Evolutionary conservation across 2,329 filamentous ascomycete genomes (phyloP).

Genomic region (Sordariomycetes sp.): DNA sequence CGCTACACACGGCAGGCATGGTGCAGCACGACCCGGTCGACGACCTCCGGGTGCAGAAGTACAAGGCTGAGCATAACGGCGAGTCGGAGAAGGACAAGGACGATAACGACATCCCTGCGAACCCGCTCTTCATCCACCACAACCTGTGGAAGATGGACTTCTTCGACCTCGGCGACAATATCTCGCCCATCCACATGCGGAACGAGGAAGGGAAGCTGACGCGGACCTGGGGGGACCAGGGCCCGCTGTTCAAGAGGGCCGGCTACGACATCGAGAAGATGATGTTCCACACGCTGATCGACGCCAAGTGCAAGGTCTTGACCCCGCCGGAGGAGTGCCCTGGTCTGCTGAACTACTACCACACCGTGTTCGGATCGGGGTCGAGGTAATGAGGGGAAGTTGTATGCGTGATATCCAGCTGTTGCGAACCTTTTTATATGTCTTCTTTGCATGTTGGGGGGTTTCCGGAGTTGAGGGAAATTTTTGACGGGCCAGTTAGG

Average conservation of each 20-base stretch:
- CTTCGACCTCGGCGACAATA: constrained; percentile 11
- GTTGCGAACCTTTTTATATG: neutral
- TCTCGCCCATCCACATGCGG: constrained; percentile 9
- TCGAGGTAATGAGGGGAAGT: neutral
- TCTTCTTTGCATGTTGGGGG: neutral
- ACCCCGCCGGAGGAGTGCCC: constrained; percentile 12
- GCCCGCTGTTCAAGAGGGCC: constrained; percentile 11
- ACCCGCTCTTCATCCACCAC: constrained; percentile 23
- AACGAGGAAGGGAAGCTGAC: constrained; percentile 12
- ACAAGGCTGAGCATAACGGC: constrained; percentile 5
- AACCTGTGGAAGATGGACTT: constrained; percentile 25
- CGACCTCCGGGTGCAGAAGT: constrained; percentile 14
- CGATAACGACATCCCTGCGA: constrained; percentile 9
- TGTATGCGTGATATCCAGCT: neutral
- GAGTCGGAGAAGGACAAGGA: constrained; percentile 7
- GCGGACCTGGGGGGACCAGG: constrained; percentile 18
- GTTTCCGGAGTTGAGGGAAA: neutral
- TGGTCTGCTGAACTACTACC: constrained; percentile 24
- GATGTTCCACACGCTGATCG: constrained; percentile 20
- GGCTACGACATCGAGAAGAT: constrained; percentile 21
- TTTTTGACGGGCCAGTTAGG: neutral
- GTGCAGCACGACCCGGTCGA: constrained; percentile 18
- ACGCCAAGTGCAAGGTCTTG: constrained; percentile 14
- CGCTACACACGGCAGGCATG: constrained; percentile 15
- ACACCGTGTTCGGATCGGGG: neutral